Evolutionary conservation across 2,329 filamentous ascomycete genomes (phyloP).

Genomic region (Westerdykella ornata): DNA sequence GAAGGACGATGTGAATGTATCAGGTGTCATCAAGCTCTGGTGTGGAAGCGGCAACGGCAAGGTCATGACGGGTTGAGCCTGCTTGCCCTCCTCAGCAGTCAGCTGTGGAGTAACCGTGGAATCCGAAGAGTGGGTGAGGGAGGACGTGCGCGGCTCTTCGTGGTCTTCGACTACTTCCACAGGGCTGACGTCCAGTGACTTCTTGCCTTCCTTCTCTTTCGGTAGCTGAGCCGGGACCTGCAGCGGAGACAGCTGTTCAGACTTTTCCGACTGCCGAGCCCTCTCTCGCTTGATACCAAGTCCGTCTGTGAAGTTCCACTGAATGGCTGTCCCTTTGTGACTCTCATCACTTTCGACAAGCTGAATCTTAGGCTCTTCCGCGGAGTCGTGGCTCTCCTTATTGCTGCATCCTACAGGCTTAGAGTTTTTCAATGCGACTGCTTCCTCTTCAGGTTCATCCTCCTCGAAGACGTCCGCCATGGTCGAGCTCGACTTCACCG

Average conservation of each 20-base stretch:
- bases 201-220: constrained; percentile 4
- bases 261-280: constrained; percentile 6
- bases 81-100: constrained; percentile 27
- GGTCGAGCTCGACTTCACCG: constrained; percentile 57
- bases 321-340: constrained; percentile 37
- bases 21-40: constrained; percentile 56
- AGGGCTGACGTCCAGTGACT: constrained; percentile 23
- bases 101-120: constrained; percentile 40
- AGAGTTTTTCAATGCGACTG: constrained; percentile 13
- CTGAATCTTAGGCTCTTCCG: constrained; percentile 39
- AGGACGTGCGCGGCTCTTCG: constrained; percentile 45
- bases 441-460: constrained; percentile 59
- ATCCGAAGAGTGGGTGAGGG: constrained; percentile 46
- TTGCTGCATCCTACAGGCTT: constrained; percentile 10
- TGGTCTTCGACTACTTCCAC: constrained; percentile 43
- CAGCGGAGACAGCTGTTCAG: constrained; percentile 24
- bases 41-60: constrained; percentile 35
- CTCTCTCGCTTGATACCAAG: constrained; percentile 30
- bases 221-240: constrained; percentile 9
- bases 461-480: constrained; percentile 88
- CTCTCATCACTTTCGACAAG: constrained; percentile 41
- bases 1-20: constrained; percentile 52
- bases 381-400: constrained; percentile 33
- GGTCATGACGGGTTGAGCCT: constrained; percentile 33
- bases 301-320: constrained; percentile 40